A percentile compares a stretch with the other conserved stretches of the same genome.
These are phyloP conservation scores for Lepidium didymum DNA, from an alignment of 345 rosid genomes.

Conservation along the genomic window DNA sequence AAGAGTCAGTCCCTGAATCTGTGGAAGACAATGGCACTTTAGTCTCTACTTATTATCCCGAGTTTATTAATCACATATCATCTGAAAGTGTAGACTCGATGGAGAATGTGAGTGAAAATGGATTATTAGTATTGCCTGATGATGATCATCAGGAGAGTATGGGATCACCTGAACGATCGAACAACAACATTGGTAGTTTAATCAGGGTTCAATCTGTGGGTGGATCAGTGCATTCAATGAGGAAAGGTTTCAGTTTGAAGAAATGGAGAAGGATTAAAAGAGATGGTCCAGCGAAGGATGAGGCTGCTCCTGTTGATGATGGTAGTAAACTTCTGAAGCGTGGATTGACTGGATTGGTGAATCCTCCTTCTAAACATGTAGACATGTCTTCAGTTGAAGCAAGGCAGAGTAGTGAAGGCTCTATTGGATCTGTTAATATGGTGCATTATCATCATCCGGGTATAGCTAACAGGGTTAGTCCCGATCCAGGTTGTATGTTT, in stretches of 20 bases:
- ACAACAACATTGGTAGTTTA: not conserved
- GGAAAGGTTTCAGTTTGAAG: constrained; percentile 79
- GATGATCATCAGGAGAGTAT: constrained; percentile 6
- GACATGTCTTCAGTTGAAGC: constrained; percentile 30
- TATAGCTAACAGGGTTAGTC: constrained; percentile 30
- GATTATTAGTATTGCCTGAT: constrained; percentile 4
- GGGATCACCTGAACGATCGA: constrained; percentile 22
- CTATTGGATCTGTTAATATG: constrained; percentile 40
- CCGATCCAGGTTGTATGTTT: constrained; percentile 49
- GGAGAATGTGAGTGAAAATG: constrained; percentile 16
- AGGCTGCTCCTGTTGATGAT: constrained; percentile 28
- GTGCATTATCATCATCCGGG: constrained; percentile 24
- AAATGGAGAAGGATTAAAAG: constrained; percentile 92
- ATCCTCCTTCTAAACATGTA: constrained; percentile 39
- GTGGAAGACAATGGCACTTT: constrained; percentile 34
- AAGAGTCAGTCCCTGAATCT: constrained; percentile 37
- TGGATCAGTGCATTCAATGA: constrained; percentile 22
- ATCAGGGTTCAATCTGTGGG: constrained; percentile 28
- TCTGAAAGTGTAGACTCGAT: not conserved
- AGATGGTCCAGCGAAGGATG: constrained; percentile 46
- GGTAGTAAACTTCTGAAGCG: constrained; percentile 60
- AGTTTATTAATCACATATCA: constrained; percentile 14
- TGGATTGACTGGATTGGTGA: constrained; percentile 40
- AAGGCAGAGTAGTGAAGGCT: constrained; percentile 44
- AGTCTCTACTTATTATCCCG: constrained; percentile 5